Percentiles rank a stretch among this genome's conserved stretches.
These are phyloP conservation scores for Tetrahymena borealis DNA, from an alignment of 73 alveolate species.

Conservation along the genomic window DNA sequence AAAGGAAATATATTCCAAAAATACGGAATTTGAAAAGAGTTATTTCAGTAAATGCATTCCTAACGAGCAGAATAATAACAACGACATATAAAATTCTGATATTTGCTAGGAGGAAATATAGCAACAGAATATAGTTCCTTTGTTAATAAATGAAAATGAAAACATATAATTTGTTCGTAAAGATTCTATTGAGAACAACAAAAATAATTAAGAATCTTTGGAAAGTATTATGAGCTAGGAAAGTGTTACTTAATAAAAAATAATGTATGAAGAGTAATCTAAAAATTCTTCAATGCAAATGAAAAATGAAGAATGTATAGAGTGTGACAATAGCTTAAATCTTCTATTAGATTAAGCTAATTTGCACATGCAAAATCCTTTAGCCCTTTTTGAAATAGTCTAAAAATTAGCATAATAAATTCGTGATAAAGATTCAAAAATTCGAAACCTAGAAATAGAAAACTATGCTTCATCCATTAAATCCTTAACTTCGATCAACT, in stretches of 20 bases:
- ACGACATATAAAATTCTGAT: neutral
- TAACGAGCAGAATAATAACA: too few relatives aligned
- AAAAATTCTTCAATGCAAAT: neutral
- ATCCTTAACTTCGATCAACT: neutral
- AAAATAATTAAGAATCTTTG: too few relatives aligned
- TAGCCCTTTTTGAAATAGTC: neutral
- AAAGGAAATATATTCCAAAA: neutral
- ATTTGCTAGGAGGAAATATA: neutral
- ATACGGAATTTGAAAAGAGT: neutral
- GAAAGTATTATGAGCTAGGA: too few relatives aligned
- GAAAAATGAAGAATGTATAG: neutral
- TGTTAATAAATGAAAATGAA: too few relatives aligned
- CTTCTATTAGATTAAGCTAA: neutral
- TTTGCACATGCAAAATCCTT: neutral
- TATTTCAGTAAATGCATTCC: neutral
- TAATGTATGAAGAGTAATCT: neutral
- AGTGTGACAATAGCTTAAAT: neutral
- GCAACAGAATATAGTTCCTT: neutral
- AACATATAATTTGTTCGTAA: too few relatives aligned
- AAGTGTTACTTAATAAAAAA: neutral
- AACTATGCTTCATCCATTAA: neutral
- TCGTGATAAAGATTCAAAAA: neutral
- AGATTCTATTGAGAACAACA: too few relatives aligned
- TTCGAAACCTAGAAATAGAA: neutral
- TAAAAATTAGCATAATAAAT: neutral